Conservation (phyloP, 768 basidiomycete genomes). For the Collybiopsis luxurians region DNA sequence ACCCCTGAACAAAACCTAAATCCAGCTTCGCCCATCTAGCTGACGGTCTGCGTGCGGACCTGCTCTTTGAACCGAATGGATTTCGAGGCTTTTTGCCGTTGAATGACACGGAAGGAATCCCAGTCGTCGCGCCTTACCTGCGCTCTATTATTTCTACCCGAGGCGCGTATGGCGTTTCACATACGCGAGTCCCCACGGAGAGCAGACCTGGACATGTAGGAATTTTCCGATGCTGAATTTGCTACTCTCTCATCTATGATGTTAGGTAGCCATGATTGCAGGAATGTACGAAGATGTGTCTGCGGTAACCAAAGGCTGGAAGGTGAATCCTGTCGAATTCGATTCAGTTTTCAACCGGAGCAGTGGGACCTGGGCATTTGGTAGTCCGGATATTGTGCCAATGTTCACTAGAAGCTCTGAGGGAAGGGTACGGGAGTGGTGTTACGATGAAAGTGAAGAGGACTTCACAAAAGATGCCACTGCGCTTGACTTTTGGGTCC, state of each 20-base stretch:
- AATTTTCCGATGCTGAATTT: no score
- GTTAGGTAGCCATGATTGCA: slow-evolving; percentile 85
- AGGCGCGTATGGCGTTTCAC: slow-evolving; percentile 82
- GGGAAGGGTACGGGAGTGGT: slow-evolving; percentile 72
- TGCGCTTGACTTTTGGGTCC: slow-evolving; percentile 73
- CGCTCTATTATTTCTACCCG: slow-evolving; percentile 61
- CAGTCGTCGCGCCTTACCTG: slow-evolving; percentile 71
- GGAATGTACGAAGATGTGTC: slow-evolving; percentile 93
- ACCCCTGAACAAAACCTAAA: neutral
- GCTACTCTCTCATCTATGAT: no score
- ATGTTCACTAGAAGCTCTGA: slow-evolving; percentile 82
- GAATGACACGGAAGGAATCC: slow-evolving; percentile 45
- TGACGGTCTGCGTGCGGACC: slow-evolving; percentile 82
- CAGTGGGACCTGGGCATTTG: slow-evolving; percentile 74
- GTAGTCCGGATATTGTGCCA: slow-evolving; percentile 84
- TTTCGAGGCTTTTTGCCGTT: slow-evolving; percentile 35
- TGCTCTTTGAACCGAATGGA: slow-evolving; percentile 63
- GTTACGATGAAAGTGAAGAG: slow-evolving; percentile 73
- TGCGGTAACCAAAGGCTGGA: slow-evolving; percentile 90
- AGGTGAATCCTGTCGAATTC: slow-evolving; percentile 82
- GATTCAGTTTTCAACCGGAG: slow-evolving; percentile 89
- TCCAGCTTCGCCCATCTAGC: slow-evolving; percentile 39
- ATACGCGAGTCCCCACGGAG: slow-evolving; percentile 86
- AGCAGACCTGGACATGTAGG: slow-evolving; percentile 88
- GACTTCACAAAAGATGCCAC: slow-evolving; percentile 90